Percentiles rank a stretch among this genome's conserved stretches.
These are phyloP conservation scores for Stenocarpella maydis DNA, from an alignment of 2,329 filamentous ascomycete species.

Conservation along the genomic window DNA sequence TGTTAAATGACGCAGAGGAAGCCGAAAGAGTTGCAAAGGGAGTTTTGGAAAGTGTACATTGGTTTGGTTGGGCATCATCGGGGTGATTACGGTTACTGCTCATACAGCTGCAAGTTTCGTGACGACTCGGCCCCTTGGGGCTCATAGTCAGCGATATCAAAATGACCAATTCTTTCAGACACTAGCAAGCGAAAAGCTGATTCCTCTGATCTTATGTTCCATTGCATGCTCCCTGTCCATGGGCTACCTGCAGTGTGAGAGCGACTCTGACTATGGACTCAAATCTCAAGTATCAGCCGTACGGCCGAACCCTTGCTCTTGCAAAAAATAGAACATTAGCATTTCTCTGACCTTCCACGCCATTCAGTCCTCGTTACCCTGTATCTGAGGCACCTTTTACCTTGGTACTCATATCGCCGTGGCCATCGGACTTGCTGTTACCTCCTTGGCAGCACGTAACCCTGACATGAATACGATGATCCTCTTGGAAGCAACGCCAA, in stretches of 20 bases:
- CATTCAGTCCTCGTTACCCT: not conserved
- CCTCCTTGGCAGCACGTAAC: not conserved
- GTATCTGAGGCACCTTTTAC: not conserved
- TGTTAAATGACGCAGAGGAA: constrained; percentile 11
- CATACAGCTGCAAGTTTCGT: not conserved
- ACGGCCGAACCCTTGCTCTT: not conserved
- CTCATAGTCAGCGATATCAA: not conserved
- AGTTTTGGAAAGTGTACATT: not conserved
- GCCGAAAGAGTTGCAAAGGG: constrained; percentile 7
- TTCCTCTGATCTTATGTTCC: not conserved
- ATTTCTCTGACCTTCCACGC: not conserved
- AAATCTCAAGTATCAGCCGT: too few species aligned
- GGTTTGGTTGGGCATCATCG: constrained; percentile 8
- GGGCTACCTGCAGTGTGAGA: not conserved
- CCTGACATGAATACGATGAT: not conserved
- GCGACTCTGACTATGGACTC: too few species aligned
- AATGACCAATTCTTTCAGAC: not conserved
- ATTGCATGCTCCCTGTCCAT: not conserved
- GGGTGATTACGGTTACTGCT: not conserved
- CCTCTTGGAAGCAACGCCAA: not conserved
- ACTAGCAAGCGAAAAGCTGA: not conserved
- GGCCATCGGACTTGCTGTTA: not conserved
- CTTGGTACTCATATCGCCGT: not conserved
- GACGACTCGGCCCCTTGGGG: not conserved
- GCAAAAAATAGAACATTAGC: not conserved